Evolutionary conservation across 2,329 filamentous ascomycete species (phyloP).

Genomic region (Macrophomina pseudophaseolina): DNA sequence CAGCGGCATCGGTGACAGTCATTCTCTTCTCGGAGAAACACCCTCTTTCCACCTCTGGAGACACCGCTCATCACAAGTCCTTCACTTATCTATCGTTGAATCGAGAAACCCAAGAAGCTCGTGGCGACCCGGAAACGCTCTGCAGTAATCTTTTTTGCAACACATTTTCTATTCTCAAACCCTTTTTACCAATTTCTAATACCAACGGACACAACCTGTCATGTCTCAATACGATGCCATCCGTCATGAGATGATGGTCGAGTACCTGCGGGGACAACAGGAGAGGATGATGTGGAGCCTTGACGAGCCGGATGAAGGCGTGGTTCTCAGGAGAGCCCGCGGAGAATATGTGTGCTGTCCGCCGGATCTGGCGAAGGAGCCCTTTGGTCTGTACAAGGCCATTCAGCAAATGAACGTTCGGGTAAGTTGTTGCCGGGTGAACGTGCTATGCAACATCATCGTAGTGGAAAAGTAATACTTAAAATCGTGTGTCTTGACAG

Average conservation of each 20-base stretch:
- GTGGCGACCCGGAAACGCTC: background rate
- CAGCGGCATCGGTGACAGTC: slow-evolving; percentile 1
- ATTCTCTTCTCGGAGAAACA: background rate
- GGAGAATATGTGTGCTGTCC: slow-evolving; percentile 77
- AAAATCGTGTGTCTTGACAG: slow-evolving; percentile 43
- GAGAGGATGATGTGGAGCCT: slow-evolving; percentile 76
- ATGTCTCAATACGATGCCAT: slow-evolving; percentile 62
- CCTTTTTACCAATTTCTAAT: background rate
- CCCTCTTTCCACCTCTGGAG: background rate
- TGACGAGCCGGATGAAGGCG: slow-evolving; percentile 73
- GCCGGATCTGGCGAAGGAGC: slow-evolving; percentile 59
- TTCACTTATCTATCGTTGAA: background rate
- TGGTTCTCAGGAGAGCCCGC: slow-evolving; percentile 70
- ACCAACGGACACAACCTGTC: background rate
- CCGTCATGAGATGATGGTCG: slow-evolving; percentile 83
- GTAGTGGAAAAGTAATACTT: too few species aligned
- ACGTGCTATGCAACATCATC: too few species aligned
- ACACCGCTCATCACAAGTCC: background rate
- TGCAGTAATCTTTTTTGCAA: background rate
- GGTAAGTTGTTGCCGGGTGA: slow-evolving; percentile 49
- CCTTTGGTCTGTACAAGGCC: slow-evolving; percentile 66
- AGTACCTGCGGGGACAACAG: slow-evolving; percentile 81
- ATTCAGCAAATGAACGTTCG: slow-evolving; percentile 74
- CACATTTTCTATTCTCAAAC: background rate
- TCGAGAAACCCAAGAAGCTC: background rate